These are phyloP conservation scores for Penicillium palitans DNA, from an alignment of 2,329 filamentous ascomycete genomes.

Conservation along the genomic window DNA sequence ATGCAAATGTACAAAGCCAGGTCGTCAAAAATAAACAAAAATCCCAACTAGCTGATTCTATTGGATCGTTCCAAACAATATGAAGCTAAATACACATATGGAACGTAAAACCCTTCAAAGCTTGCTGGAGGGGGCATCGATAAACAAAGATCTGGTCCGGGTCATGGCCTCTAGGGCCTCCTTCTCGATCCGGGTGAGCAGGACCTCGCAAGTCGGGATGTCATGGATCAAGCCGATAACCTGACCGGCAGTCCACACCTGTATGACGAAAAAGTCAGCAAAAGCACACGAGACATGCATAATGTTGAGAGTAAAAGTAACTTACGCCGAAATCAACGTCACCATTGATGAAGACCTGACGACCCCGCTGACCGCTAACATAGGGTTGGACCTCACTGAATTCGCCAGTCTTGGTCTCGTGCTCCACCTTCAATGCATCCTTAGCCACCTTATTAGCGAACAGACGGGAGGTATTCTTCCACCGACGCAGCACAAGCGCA, in stretches of 20 bases:
- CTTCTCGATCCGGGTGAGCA: slow-evolving; percentile 72
- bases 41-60: not conserved
- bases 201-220: slow-evolving; percentile 70
- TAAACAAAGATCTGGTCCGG: slow-evolving; percentile 59
- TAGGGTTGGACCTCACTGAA: slow-evolving; percentile 85
- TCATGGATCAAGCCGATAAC: slow-evolving; percentile 88
- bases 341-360: slow-evolving; percentile 88
- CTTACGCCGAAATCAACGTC: slow-evolving; percentile 86
- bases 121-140: slow-evolving; percentile 53
- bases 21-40: not conserved
- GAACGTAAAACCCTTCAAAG: slow-evolving; percentile 42
- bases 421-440: slow-evolving; percentile 79
- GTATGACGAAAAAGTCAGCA: slow-evolving; percentile 17
- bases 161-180: slow-evolving; percentile 69
- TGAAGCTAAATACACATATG: not conserved
- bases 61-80: slow-evolving; percentile 3
- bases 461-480: slow-evolving; percentile 87
- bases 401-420: slow-evolving; percentile 77
- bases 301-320: slow-evolving; percentile 26
- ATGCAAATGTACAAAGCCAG: not conserved
- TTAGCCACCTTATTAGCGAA: slow-evolving; percentile 87
- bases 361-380: slow-evolving; percentile 86
- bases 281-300: not conserved
- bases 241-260: slow-evolving; percentile 97
- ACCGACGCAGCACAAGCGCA: slow-evolving; percentile 79